Evolutionary conservation across 2,329 filamentous ascomycete genomes (phyloP).

Genomic region (Aschersonia sp.): DNA sequence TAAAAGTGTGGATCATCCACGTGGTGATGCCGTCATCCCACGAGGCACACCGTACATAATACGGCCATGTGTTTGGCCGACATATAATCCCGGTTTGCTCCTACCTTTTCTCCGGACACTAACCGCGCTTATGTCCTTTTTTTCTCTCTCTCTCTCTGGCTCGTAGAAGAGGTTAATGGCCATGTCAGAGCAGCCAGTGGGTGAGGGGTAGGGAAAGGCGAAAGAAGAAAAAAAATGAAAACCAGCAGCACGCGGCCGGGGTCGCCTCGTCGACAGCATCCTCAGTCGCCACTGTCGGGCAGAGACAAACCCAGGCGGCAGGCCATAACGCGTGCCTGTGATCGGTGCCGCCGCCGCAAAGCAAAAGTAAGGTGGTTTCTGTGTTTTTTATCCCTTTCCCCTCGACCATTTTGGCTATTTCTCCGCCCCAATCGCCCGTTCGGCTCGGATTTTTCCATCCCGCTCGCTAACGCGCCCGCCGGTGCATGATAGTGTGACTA

Average conservation of each 20-base stretch:
- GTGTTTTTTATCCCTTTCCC: neutral
- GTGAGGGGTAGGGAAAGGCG: neutral
- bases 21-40: neutral
- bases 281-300: constrained; percentile 4
- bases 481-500: constrained; percentile 13
- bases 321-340: constrained; percentile 16
- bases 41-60: neutral
- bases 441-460: neutral
- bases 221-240: constrained; percentile 1
- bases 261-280: constrained; percentile 7
- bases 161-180: too few relatives aligned
- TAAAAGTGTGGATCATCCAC: constrained; percentile 5
- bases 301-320: constrained; percentile 6
- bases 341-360: constrained; percentile 21
- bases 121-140: neutral
- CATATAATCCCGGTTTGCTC: neutral
- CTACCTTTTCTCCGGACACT: neutral
- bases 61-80: neutral
- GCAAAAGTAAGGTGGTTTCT: constrained; percentile 17
- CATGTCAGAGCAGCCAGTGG: neutral
- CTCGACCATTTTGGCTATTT: neutral
- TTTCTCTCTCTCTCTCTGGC: neutral
- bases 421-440: neutral
- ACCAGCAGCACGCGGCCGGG: constrained; percentile 5
- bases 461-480: neutral